Percentiles rank a stretch among this genome's conserved stretches.
Evolutionary conservation across 257 asterid genomes (phyloP).

Genomic region (Plantago ovata): DNA sequence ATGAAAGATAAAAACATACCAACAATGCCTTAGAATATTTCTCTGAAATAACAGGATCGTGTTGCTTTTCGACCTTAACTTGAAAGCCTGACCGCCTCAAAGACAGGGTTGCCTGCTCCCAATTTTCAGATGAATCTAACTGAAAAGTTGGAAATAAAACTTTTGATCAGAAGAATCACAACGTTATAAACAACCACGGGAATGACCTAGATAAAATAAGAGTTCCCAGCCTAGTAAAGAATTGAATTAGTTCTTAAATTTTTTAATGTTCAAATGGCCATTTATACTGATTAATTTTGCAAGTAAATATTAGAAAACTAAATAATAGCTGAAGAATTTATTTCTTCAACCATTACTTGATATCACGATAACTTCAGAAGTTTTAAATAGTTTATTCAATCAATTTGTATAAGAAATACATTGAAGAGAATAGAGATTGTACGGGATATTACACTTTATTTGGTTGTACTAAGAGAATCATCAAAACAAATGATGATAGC

Average conservation of each 20-base stretch:
- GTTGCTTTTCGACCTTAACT: constrained; percentile 66
- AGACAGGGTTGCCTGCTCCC: constrained; percentile 71
- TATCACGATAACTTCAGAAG: too few species aligned
- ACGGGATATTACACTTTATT: too few species aligned
- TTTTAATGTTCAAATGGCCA: not conserved
- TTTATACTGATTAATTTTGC: not conserved
- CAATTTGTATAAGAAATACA: too few species aligned
- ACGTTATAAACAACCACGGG: constrained; percentile 3
- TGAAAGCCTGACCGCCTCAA: constrained; percentile 72
- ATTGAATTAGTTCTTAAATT: not conserved
- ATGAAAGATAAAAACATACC: constrained; percentile 57
- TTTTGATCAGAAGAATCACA: constrained; percentile 2
- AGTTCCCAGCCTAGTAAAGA: not conserved
- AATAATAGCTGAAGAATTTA: too few species aligned
- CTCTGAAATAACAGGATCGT: constrained; percentile 58
- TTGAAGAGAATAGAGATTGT: too few species aligned
- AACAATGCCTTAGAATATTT: constrained; percentile 67
- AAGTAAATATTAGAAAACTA: not conserved
- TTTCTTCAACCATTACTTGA: too few species aligned
- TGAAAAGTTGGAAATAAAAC: constrained; percentile 27
- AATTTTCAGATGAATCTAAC: constrained; percentile 75
- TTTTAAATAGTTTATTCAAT: not conserved
- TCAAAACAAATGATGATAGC: too few species aligned
- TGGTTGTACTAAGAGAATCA: too few species aligned
- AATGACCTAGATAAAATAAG: constrained; percentile 3